Evolutionary conservation across 2,329 filamentous ascomycete genomes (phyloP).

Genomic region (Pleochaeta shiraiana): DNA sequence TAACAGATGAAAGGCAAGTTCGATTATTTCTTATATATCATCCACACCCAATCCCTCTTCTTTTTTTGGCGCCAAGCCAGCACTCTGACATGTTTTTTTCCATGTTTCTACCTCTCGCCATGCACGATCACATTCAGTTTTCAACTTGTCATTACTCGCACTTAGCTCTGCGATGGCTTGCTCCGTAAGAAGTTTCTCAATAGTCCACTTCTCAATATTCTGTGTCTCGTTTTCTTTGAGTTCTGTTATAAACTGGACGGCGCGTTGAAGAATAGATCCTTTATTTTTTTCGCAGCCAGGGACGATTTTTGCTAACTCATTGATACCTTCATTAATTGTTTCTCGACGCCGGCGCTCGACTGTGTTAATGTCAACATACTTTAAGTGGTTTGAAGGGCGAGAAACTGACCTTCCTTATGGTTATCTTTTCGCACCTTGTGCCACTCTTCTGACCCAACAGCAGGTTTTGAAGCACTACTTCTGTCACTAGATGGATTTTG

Average conservation of each 20-base stretch:
- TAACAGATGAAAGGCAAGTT: conserved; percentile 13
- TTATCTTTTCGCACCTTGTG: conserved; percentile 95
- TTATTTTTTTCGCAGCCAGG: conserved; percentile 99
- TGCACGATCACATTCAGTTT: conserved; percentile 54
- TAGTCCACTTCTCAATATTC: conserved; percentile 85
- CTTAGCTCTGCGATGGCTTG: conserved; percentile 78
- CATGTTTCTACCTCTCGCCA: conserved; percentile 61
- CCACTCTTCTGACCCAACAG: conserved; percentile 95
- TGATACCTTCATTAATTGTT: conserved; percentile 98
- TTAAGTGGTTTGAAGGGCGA: conserved; percentile 6
- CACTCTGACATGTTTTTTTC: conserved; percentile 45
- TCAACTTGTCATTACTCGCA: conserved; percentile 69
- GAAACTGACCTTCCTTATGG: conserved; percentile 79
- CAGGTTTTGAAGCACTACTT: conserved; percentile 38
- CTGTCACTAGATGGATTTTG: conserved; percentile 18
- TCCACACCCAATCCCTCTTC: conserved; percentile 19
- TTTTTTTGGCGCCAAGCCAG: conserved; percentile 29
- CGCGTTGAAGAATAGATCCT: conserved; percentile 81
- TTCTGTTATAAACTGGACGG: conserved; percentile 85
- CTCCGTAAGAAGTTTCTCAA: conserved; percentile 77
- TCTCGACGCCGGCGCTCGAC: conserved; percentile 92
- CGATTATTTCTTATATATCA: conserved; percentile 14
- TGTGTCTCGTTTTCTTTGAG: conserved; percentile 86
- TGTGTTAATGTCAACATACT: conserved; percentile 19
- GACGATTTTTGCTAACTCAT: conserved; percentile 93